phyloP scores from a whole-genome alignment of 768 basidiomycete species.

The Grammothele lineata region DNA sequence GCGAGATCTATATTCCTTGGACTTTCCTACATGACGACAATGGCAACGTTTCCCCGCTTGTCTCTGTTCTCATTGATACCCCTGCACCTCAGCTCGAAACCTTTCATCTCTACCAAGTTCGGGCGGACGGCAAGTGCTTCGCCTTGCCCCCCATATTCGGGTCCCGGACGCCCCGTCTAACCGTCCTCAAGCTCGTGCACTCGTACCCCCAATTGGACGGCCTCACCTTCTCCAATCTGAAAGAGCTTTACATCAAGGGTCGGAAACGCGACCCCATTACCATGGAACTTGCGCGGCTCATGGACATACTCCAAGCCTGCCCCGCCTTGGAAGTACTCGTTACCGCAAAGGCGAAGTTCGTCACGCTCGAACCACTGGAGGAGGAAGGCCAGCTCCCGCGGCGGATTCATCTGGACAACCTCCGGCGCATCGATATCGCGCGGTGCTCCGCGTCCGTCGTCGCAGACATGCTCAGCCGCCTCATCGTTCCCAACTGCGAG shows the following conservation, averaged over 20 bases:
- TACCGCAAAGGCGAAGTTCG: slow-evolving; percentile 18
- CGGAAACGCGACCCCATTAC: slow-evolving; percentile 20
- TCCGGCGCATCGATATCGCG: slow-evolving; percentile 20
- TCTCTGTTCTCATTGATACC: slow-evolving; percentile 16
- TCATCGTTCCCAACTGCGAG: slow-evolving; percentile 22
- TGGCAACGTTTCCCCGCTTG: slow-evolving; percentile 12
- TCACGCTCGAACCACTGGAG: slow-evolving; percentile 15
- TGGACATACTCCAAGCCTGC: slow-evolving; percentile 22
- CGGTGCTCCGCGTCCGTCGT: slow-evolving; percentile 18
- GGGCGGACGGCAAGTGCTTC: slow-evolving; percentile 14
- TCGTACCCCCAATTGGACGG: slow-evolving; percentile 16
- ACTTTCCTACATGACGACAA: slow-evolving; percentile 15
- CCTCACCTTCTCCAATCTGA: slow-evolving; percentile 15
- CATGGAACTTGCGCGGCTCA: slow-evolving; percentile 18
- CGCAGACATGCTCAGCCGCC: slow-evolving; percentile 16
- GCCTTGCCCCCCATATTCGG: slow-evolving; percentile 21
- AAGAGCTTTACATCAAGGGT: slow-evolving; percentile 20
- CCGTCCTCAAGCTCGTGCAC: slow-evolving; percentile 18
- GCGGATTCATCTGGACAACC: slow-evolving; percentile 18
- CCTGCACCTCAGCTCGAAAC: slow-evolving; percentile 22
- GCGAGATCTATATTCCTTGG: slow-evolving; percentile 22
- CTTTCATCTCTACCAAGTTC: slow-evolving; percentile 19
- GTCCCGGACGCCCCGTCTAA: slow-evolving; percentile 19
- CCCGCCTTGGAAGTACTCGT: slow-evolving; percentile 20
- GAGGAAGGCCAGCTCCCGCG: slow-evolving; percentile 5